A percentile compares a stretch with the other conserved stretches of the same genome.
phyloP scores from a whole-genome alignment of 176 grass and related monocot species.

The Eleusine coracana region DNA sequence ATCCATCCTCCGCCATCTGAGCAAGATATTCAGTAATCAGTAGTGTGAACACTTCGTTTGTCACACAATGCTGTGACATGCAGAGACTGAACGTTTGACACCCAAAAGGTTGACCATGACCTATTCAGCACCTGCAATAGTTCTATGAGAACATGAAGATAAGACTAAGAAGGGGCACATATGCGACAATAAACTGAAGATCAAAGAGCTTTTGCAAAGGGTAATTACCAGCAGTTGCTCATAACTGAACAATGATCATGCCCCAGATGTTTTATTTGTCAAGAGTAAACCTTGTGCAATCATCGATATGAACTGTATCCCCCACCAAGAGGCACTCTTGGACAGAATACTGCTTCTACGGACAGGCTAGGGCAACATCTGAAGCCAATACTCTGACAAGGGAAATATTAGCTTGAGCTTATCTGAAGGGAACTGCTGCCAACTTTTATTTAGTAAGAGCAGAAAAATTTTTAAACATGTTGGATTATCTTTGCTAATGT shows the following conservation, averaged over 20 bases:
- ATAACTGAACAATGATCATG: constrained; percentile 1
- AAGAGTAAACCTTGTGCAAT: constrained; percentile 30
- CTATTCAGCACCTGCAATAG: constrained; percentile 29
- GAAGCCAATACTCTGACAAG: constrained; percentile 70
- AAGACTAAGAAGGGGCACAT: not conserved
- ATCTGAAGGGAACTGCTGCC: not conserved
- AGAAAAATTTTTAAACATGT: not conserved
- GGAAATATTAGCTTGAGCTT: constrained; percentile 33
- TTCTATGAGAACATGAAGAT: constrained; percentile 1
- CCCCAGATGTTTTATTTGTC: not conserved
- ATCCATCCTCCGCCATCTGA: constrained; percentile 23
- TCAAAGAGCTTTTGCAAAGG: not conserved
- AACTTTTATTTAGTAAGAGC: not conserved
- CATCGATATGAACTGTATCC: constrained; percentile 78
- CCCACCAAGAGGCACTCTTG: constrained; percentile 88
- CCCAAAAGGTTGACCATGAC: not conserved
- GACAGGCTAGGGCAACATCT: constrained; percentile 67
- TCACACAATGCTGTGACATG: not conserved
- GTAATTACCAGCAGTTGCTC: constrained; percentile 19
- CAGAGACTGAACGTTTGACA: not conserved
- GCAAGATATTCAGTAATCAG: not conserved
- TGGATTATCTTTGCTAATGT: not conserved
- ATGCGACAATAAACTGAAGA: not conserved
- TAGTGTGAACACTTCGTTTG: not conserved
- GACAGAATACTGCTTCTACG: constrained; percentile 65